Conservation (phyloP, 225 moss, liverwort and hornwort species). For the Bryoerythrophyllum caledonicum region DNA sequence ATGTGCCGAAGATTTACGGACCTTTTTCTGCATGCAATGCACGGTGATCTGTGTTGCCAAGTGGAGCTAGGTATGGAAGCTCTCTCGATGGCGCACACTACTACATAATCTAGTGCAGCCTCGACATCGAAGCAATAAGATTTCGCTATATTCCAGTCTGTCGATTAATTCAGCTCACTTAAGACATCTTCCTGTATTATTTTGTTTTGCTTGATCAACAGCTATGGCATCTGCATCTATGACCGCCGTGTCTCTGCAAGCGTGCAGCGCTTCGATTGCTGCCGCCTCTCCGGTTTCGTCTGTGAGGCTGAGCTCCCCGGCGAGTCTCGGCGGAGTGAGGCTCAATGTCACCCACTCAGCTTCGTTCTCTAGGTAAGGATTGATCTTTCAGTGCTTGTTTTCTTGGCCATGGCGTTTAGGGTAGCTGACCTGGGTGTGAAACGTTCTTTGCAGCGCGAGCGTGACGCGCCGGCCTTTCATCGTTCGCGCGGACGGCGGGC, state of each 20-base stretch:
- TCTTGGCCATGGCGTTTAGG: not conserved
- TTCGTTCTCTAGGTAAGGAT: constrained; percentile 5
- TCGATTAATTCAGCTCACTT: not conserved
- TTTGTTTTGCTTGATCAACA: not conserved
- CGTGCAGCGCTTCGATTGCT: constrained; percentile 5
- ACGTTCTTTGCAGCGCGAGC: constrained; percentile 13
- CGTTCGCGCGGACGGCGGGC: constrained; percentile 21
- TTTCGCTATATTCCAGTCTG: too few species aligned
- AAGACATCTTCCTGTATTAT: too few species aligned
- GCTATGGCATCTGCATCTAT: constrained; percentile 23
- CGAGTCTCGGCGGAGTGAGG: constrained; percentile 23
- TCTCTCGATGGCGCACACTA: not conserved
- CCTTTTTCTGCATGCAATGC: constrained; percentile 14
- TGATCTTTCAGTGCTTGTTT: not conserved
- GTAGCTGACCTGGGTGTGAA: not conserved
- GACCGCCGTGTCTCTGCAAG: constrained; percentile 22
- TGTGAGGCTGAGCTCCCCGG: constrained; percentile 23
- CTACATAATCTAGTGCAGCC: not conserved
- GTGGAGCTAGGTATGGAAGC: constrained; percentile 4
- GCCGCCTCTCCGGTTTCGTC: constrained; percentile 3
- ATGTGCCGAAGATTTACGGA: not conserved
- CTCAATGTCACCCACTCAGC: constrained; percentile 28
- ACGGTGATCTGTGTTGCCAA: not conserved
- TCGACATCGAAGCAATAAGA: not conserved
- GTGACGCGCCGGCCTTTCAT: constrained; percentile 7